phyloP scores from a whole-genome alignment of 2,329 filamentous ascomycete genomes.

The Raffaelea ambrosiae region DNA sequence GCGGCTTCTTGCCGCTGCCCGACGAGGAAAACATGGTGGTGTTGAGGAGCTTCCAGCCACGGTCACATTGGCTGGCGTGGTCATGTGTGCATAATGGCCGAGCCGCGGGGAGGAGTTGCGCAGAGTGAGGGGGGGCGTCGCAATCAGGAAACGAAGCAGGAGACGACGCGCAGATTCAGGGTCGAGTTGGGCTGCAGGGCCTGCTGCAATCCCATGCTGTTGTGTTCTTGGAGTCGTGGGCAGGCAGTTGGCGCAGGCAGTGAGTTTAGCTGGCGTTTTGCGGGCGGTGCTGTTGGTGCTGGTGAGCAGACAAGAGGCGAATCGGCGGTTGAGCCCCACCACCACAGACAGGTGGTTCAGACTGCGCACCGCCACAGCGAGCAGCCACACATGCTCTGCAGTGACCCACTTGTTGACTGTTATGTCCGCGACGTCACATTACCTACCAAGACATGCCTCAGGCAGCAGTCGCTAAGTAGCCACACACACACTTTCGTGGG shows the following conservation, averaged over 20 bases:
- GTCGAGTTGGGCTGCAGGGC: neutral
- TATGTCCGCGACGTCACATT: no score
- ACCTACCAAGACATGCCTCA: no score
- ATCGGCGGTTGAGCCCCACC: conserved; percentile 3
- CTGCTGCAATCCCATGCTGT: conserved; percentile 2
- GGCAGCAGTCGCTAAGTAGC: no score
- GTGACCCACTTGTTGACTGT: no score
- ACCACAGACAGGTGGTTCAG: no score
- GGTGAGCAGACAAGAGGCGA: neutral
- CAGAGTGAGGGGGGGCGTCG: neutral
- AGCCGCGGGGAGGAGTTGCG: no score
- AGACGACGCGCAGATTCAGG: no score
- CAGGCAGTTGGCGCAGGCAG: no score
- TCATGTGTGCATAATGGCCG: neutral
- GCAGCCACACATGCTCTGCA: no score
- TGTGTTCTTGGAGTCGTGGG: neutral
- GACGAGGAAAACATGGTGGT: conserved; percentile 54
- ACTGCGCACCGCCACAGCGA: no score
- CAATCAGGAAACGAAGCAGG: neutral
- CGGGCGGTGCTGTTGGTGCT: neutral
- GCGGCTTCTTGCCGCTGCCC: conserved; percentile 59
- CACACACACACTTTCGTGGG: no score
- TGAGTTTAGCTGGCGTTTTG: neutral
- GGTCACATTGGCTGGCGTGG: neutral
- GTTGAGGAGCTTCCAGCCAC: neutral